phyloP scores from a whole-genome alignment of 257 asterid genomes.

The Solanum ahanhuiri region DNA sequence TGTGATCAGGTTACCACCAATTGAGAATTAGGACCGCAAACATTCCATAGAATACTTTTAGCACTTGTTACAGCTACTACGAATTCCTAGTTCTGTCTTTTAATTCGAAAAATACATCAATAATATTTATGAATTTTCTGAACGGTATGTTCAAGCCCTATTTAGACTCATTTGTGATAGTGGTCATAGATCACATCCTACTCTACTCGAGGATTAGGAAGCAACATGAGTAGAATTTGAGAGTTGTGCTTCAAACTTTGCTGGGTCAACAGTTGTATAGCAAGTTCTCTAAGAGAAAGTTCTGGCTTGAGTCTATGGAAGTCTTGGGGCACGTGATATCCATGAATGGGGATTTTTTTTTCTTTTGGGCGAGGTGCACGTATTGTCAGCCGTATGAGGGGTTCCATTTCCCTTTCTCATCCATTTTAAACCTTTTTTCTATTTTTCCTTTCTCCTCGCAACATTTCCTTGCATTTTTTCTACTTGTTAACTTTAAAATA shows the following conservation, averaged over 20 bases:
- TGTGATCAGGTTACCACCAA: neutral
- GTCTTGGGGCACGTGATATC: neutral
- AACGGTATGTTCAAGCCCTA: neutral
- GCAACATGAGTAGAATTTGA: neutral
- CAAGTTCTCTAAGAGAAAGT: neutral
- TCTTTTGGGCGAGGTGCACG: neutral
- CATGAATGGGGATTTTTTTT: neutral
- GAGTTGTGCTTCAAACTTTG: neutral
- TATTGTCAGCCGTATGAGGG: neutral
- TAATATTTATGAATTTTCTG: no score
- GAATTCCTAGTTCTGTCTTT: no score
- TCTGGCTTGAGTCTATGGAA: neutral
- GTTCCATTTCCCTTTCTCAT: neutral
- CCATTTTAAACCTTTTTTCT: neutral
- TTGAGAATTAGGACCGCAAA: neutral
- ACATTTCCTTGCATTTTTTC: neutral
- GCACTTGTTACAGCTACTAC: neutral
- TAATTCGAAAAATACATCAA: neutral
- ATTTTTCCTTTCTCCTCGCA: neutral
- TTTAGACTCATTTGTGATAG: neutral
- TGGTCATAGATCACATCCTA: neutral
- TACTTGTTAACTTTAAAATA: neutral
- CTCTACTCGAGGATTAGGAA: neutral
- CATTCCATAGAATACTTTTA: neutral
- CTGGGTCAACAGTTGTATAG: neutral